A percentile compares a stretch with the other conserved stretches of the same genome.
These are phyloP conservation scores for Clitoria ternatea DNA, from an alignment of 306 rosid genomes.

Conservation along the genomic window DNA sequence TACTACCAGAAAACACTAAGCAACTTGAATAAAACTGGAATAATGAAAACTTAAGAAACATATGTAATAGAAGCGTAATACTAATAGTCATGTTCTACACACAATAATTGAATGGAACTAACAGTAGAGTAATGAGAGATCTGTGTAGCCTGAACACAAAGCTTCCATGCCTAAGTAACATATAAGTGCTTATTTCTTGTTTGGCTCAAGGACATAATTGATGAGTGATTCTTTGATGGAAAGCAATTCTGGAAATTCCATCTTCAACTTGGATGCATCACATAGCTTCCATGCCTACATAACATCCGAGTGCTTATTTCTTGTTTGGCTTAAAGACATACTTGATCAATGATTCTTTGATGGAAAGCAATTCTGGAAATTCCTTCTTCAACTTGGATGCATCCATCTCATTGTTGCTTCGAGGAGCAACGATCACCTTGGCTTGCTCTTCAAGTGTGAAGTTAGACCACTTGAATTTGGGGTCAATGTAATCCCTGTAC, in stretches of 20 bases:
- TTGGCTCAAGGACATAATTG: constrained; percentile 63
- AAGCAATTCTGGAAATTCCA: constrained; percentile 84
- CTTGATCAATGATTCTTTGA: constrained; percentile 71
- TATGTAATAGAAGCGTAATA: constrained; percentile 2
- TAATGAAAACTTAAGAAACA: constrained; percentile 4
- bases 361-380: constrained; percentile 82
- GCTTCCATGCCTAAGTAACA: constrained; percentile 3
- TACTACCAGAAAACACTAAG: not conserved
- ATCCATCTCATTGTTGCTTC: constrained; percentile 94
- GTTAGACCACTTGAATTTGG: constrained; percentile 54
- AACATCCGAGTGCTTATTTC: too few species aligned
- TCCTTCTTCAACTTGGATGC: constrained; percentile 67
- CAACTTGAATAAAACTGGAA: not conserved
- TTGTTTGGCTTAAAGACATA: constrained; percentile 70
- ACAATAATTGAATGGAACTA: constrained; percentile 16
- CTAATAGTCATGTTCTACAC: constrained; percentile 17
- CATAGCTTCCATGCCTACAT: too few species aligned
- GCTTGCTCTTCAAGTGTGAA: constrained; percentile 89
- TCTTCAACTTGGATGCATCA: constrained; percentile 70
- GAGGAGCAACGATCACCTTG: constrained; percentile 76
- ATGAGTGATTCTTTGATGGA: constrained; percentile 70
- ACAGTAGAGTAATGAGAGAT: not conserved
- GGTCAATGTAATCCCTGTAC: constrained; percentile 71
- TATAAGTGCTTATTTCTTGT: constrained; percentile 45
- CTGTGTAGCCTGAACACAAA: not conserved